Conservation (phyloP, 2,329 filamentous ascomycete species). For the Phyllosticta citriasiana region DNA sequence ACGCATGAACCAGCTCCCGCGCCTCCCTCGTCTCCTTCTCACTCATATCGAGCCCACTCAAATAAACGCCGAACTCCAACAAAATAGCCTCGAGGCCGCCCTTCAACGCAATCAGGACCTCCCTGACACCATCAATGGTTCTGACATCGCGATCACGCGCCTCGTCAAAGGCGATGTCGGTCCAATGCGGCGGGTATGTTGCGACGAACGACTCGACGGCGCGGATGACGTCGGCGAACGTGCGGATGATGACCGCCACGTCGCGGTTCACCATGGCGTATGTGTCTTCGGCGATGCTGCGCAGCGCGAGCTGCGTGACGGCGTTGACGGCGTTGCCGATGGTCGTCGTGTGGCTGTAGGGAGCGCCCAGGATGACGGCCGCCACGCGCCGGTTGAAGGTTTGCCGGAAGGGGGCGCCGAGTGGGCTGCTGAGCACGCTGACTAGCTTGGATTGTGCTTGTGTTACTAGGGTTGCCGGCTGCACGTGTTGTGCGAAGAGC, state of each 20-base stretch:
- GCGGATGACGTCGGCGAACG: slow-evolving; percentile 58
- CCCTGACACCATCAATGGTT: slow-evolving; percentile 55
- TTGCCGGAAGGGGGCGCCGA: slow-evolving; percentile 62
- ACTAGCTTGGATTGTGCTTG: neutral
- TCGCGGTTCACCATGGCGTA: slow-evolving; percentile 81
- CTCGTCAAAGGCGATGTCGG: slow-evolving; percentile 53
- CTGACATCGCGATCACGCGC: slow-evolving; percentile 30
- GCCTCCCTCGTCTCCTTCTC: slow-evolving; percentile 64
- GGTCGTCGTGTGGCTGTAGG: slow-evolving; percentile 49
- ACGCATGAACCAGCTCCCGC: slow-evolving; percentile 43
- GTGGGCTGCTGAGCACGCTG: slow-evolving; percentile 16
- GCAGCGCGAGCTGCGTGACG: slow-evolving; percentile 58
- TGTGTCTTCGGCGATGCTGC: slow-evolving; percentile 68
- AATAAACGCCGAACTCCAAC: slow-evolving; percentile 63
- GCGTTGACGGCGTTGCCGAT: slow-evolving; percentile 51
- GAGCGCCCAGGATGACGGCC: slow-evolving; percentile 60
- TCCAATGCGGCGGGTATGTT: slow-evolving; percentile 61
- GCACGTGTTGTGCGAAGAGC: neutral
- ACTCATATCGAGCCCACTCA: slow-evolving; percentile 58
- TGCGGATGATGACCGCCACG: slow-evolving; percentile 62
- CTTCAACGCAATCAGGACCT: slow-evolving; percentile 55
- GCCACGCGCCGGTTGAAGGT: slow-evolving; percentile 56
- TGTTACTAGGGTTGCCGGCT: neutral
- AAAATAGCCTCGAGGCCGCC: slow-evolving; percentile 57
- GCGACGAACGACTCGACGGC: slow-evolving; percentile 58